Percentiles rank a stretch among this genome's conserved stretches.
Evolutionary conservation across 2,329 filamentous ascomycete species (phyloP).

Genomic region (Lachnellula suecica): DNA sequence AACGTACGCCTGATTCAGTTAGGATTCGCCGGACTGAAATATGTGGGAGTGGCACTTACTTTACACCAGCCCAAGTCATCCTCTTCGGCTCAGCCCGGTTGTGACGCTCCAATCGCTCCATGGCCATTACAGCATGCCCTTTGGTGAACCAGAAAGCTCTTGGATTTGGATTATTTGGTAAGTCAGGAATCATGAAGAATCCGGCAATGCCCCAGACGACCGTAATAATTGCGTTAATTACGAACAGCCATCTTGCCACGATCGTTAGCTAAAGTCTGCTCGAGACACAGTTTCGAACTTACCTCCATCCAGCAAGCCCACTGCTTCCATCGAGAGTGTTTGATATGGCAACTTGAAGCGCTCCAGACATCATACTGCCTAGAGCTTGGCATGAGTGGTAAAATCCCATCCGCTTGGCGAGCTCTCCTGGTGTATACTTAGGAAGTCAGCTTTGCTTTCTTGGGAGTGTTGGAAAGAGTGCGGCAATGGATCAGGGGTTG

Average conservation of each 20-base stretch:
- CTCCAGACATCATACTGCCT: conserved; percentile 20
- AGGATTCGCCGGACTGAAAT: conserved; percentile 5
- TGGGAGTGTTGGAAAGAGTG: too few species aligned
- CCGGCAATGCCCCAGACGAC: conserved; percentile 27
- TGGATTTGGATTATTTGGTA: conserved; percentile 30
- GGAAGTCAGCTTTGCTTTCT: too few species aligned
- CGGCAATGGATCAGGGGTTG: too few species aligned
- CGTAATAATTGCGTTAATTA: conserved; percentile 40
- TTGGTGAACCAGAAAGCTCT: conserved; percentile 46
- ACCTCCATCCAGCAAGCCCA: conserved; percentile 33
- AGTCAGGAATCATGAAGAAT: conserved; percentile 23
- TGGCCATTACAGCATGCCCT: conserved; percentile 41
- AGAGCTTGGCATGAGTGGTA: conserved; percentile 18
- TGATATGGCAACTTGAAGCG: conserved; percentile 27
- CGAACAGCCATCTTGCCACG: conserved; percentile 39
- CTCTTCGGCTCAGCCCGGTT: conserved; percentile 45
- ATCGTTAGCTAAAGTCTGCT: not conserved
- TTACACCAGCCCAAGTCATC: conserved; percentile 41
- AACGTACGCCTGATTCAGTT: conserved; percentile 38
- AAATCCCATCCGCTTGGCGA: conserved; percentile 19
- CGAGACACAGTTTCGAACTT: not conserved
- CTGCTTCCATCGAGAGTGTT: conserved; percentile 27
- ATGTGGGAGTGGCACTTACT: conserved; percentile 1
- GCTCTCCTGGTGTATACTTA: conserved; percentile 33
- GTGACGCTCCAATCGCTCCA: conserved; percentile 43